Percentiles rank a stretch among this genome's conserved stretches.
phyloP scores from a whole-genome alignment of 2,329 filamentous ascomycete genomes.

The Fusarium siculi region DNA sequence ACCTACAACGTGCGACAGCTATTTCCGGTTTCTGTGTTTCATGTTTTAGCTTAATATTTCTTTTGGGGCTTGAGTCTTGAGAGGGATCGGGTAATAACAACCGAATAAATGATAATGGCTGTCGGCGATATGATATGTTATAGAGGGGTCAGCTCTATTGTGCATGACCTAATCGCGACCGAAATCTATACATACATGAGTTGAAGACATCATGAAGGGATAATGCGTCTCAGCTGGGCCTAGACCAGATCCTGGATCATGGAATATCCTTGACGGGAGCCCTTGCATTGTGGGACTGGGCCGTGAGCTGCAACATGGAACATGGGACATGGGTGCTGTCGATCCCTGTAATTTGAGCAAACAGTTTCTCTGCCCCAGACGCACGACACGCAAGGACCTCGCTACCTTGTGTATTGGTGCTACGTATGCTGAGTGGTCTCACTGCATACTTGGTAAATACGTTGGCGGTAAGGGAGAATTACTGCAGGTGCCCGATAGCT shows the following conservation, averaged over 20 bases:
- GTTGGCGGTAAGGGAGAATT: conserved; percentile 12
- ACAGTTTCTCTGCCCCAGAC: conserved; percentile 21
- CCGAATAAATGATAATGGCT: background rate
- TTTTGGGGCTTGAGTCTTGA: background rate
- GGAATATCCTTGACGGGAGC: conserved; percentile 17
- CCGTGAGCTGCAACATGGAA: conserved; percentile 31
- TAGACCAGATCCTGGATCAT: conserved; percentile 16
- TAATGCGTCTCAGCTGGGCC: conserved; percentile 19
- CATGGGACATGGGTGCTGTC: conserved; percentile 12
- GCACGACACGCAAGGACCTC: conserved; percentile 23
- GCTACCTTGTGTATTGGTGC: conserved; percentile 13
- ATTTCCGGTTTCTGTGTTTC: conserved; percentile 28
- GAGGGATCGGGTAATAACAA: background rate
- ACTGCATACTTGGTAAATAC: conserved; percentile 10
- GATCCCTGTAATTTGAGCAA: conserved; percentile 27
- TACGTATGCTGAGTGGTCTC: conserved; percentile 5
- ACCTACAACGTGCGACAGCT: conserved; percentile 13
- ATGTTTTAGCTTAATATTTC: conserved; percentile 23
- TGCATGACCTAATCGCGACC: background rate
- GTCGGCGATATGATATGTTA: background rate
- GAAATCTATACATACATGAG: background rate
- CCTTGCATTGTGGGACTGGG: conserved; percentile 34
- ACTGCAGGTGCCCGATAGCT: conserved; percentile 30
- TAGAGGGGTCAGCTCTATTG: background rate
- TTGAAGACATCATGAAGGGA: conserved; percentile 21